A percentile compares a stretch with the other conserved stretches of the same genome.
Evolutionary conservation across 148 eudicot species (phyloP).

Genomic region (Persicaria tinctoria): DNA sequence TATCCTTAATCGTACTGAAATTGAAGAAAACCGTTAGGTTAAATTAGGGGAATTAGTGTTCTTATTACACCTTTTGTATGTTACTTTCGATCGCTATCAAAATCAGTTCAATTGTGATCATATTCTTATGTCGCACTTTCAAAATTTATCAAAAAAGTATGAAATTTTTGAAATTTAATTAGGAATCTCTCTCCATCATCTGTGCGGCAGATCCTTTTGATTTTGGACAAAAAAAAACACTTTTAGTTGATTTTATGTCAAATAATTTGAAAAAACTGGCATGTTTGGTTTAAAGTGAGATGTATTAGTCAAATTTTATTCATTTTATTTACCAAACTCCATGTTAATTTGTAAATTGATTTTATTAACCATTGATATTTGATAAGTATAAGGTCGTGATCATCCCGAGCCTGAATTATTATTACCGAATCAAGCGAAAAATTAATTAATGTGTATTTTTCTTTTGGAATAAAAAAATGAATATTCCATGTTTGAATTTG

Average conservation of each 20-base stretch:
- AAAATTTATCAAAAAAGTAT: neutral
- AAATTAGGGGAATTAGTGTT: conserved; percentile 4
- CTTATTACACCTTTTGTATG: neutral
- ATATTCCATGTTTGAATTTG: no score
- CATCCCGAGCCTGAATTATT: neutral
- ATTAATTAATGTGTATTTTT: no score
- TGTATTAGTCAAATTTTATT: no score
- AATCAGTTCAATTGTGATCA: neutral
- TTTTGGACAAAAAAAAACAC: neutral
- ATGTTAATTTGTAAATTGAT: neutral
- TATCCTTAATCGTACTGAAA: neutral
- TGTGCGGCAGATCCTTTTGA: neutral
- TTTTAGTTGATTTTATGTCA: no score
- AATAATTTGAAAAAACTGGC: no score
- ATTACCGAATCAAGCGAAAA: no score
- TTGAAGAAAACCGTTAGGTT: neutral
- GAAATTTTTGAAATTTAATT: neutral
- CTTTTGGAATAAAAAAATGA: no score
- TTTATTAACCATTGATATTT: no score
- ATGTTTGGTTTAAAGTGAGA: no score
- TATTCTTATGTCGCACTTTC: neutral
- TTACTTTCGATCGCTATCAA: neutral
- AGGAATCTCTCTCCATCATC: neutral
- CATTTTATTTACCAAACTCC: neutral
- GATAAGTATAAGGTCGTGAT: no score